These are phyloP conservation scores for Candida tibetensis DNA, from an alignment of 805 yeast species.

Conservation along the genomic window DNA sequence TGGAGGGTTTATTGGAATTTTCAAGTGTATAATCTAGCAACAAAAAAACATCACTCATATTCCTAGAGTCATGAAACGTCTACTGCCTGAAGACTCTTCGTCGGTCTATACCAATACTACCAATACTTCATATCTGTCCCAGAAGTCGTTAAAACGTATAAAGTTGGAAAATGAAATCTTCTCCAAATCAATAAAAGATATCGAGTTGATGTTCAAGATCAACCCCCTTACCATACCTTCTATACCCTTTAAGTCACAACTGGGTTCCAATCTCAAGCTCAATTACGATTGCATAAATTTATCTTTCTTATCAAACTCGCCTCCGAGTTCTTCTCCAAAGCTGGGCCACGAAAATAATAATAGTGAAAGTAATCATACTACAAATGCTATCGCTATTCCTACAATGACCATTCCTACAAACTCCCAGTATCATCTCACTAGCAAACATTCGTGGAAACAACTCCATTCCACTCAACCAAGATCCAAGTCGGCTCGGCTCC, in stretches of 20 bases:
- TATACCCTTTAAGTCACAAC: no score
- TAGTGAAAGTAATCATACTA: no score
- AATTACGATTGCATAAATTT: constrained; percentile 15
- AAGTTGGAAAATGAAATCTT: constrained; percentile 21
- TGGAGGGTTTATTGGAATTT: no score
- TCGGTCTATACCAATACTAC: constrained; percentile 4
- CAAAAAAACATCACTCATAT: no score
- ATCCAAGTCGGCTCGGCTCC: neutral
- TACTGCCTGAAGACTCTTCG: constrained; percentile 5
- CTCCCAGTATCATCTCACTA: no score
- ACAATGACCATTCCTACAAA: no score
- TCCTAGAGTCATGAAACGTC: constrained; percentile 11
- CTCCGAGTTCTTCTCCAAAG: neutral
- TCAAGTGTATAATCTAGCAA: no score
- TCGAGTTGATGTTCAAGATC: constrained; percentile 19
- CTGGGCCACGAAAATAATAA: no score
- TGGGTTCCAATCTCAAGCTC: no score
- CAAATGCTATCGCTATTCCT: no score
- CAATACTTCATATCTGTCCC: constrained; percentile 5
- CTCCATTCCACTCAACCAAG: no score
- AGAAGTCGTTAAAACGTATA: constrained; percentile 18
- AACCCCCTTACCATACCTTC: neutral
- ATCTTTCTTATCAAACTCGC: constrained; percentile 9
- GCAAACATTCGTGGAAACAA: no score
- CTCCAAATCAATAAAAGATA: constrained; percentile 22